phyloP scores from a whole-genome alignment of 176 grass and related monocot species.

The Sorghum bicolor region Sorghum_bicolor_NCBIv3 NC_012875.2:56202001-56202500 shows the following conservation, averaged over 20 bases:
- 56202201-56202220: constrained; percentile 98
- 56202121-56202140: constrained; percentile 19
- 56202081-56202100: constrained; percentile 48
- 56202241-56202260: constrained; percentile 88
- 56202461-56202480: background rate
- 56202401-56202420: constrained; percentile 94
- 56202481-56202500: background rate
- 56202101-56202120: constrained; percentile 13
- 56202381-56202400: constrained; percentile 97
- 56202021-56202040: constrained; percentile 60
- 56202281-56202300: constrained; percentile 86
- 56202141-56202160: background rate
- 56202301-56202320: constrained; percentile 87
- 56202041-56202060: constrained; percentile 69
- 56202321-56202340: constrained; percentile 87
- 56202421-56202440: constrained; percentile 70
- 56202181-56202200: constrained; percentile 99
- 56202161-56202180: constrained; percentile 22
- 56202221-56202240: constrained; percentile 96
- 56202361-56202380: constrained; percentile 97
- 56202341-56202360: constrained; percentile 85
- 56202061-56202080: constrained; percentile 97
- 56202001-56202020: background rate
- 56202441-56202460: background rate
- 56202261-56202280: constrained; percentile 79